Conservation (phyloP, 331 rosid genomes). For the Erythrophleum ivorense region DNA sequence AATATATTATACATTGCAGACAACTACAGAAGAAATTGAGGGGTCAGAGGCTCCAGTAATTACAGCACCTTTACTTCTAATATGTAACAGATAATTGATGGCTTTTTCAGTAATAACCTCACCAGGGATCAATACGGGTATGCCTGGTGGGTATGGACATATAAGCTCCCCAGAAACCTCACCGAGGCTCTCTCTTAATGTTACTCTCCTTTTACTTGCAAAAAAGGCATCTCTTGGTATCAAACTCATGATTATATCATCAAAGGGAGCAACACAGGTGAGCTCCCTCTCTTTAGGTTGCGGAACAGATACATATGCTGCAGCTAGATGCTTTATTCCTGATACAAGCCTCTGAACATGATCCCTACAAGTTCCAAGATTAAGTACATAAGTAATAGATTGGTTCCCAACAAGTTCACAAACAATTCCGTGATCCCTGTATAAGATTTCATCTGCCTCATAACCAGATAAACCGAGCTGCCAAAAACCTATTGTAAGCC, state of each 20-base stretch:
- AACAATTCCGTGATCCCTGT: slow-evolving; percentile 57
- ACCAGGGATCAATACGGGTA: slow-evolving; percentile 82
- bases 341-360: slow-evolving; percentile 68
- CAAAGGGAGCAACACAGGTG: slow-evolving; percentile 49
- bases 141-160: slow-evolving; percentile 87
- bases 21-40: slow-evolving; percentile 60
- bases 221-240: slow-evolving; percentile 91
- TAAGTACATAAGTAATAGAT: slow-evolving; percentile 68
- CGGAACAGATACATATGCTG: slow-evolving; percentile 38
- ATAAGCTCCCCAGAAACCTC: slow-evolving; percentile 81
- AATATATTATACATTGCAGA: slow-evolving; percentile 52
- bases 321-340: slow-evolving; percentile 60
- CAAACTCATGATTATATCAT: slow-evolving; percentile 54
- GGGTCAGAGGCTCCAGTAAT: slow-evolving; percentile 85
- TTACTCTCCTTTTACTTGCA: slow-evolving; percentile 61
- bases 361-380: slow-evolving; percentile 72
- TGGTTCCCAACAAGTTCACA: slow-evolving; percentile 78
- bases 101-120: slow-evolving; percentile 71
- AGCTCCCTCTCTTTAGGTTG: slow-evolving; percentile 38
- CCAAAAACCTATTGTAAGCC: slow-evolving; percentile 79
- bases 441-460: slow-evolving; percentile 70
- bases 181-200: slow-evolving; percentile 60
- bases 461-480: slow-evolving; percentile 78
- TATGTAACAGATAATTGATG: slow-evolving; percentile 62
- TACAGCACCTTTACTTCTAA: slow-evolving; percentile 59